Base-by-base conservation (phyloP, 441 rosid genomes). In the Aleurites moluccanus region DNA sequence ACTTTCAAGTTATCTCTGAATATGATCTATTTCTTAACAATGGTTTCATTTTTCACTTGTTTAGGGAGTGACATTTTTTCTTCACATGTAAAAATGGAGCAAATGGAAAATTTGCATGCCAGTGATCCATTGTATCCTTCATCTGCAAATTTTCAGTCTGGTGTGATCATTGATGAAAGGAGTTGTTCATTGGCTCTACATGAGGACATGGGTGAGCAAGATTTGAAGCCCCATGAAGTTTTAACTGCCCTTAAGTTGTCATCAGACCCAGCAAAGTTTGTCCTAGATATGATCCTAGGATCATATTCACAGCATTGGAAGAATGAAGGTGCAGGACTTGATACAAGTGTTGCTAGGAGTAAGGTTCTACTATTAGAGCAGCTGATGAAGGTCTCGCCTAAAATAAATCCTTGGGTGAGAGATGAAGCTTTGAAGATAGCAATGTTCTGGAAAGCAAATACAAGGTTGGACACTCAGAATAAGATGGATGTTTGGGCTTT, bases 191-290 rank as follows among this genome's bases (percentile, higher is more conserved):
- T 30, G 47, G 52, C 10, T 28, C 77, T 44, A 53, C 44, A 73
- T 35, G 89, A 78, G 27, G 20, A 9, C 42, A 33, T 40, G 62
- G 33, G 3, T 25, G 59, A 15, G 21, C 80, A 75, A 45, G 79
- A 74, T 70, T 81, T 81, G 28, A 67, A 8, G 45, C 76, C 71
- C 23, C 61, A 73, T 30, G 90, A 85, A 81, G 80, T 86, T 80
- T 75, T 70, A 63, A 53, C 55, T 28, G 76, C 71, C 64, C 83
- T 88, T 73, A 75, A 52, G 57, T 5, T 57, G n/a, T 33, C 81
- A 16, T 49, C 60, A 0, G 83, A 90, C 80, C 93, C 90, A 16
- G 85, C 89, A 52, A 79, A 64, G 69, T 71, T 81, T 71, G 87
- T 89, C 60, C 76, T 89, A 71, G 81, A 84, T 72, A 50, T 76